A percentile compares a stretch with the other conserved stretches of the same genome.
phyloP scores from a whole-genome alignment of 331 rosid species.

The Malus hybrid region DNA sequence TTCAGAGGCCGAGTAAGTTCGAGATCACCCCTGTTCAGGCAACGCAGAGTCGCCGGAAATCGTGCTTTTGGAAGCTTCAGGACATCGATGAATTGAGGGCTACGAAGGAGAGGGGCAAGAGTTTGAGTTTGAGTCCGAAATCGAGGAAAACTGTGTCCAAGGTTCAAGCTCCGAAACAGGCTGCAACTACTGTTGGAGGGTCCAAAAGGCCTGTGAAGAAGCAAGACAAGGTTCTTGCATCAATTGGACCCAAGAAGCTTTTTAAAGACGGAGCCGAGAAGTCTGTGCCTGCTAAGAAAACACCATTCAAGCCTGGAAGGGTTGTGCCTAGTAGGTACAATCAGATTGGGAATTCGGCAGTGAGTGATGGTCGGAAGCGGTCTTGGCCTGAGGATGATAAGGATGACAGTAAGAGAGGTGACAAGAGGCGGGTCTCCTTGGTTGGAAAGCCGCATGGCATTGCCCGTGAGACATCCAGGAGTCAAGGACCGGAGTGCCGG shows the following conservation, averaged over 20 bases:
- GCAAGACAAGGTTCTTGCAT: slow-evolving; percentile 32
- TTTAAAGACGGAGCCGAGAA: slow-evolving; percentile 58
- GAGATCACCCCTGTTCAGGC: slow-evolving; percentile 40
- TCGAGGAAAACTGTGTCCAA: slow-evolving; percentile 36
- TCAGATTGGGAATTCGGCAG: slow-evolving; percentile 21
- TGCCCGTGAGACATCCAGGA: slow-evolving; percentile 9
- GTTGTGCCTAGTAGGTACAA: slow-evolving; percentile 76
- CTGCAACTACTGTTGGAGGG: slow-evolving; percentile 37
- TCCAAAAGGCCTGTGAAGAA: slow-evolving; percentile 43
- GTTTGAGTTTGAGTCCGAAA: slow-evolving; percentile 48
- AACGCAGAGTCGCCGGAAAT: slow-evolving; percentile 62
- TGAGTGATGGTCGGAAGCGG: slow-evolving; percentile 54
- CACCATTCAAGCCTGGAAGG: slow-evolving; percentile 52
- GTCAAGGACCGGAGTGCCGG: slow-evolving; percentile 33
- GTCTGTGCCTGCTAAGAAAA: slow-evolving; percentile 32
- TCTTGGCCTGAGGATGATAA: slow-evolving; percentile 62
- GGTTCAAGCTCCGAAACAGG: slow-evolving; percentile 27
- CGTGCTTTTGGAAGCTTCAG: slow-evolving; percentile 67
- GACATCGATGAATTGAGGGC: slow-evolving; percentile 45
- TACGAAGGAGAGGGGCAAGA: slow-evolving; percentile 40
- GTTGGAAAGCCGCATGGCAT: slow-evolving; percentile 20
- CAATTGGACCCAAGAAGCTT: slow-evolving; percentile 66
- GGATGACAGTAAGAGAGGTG: slow-evolving; percentile 34
- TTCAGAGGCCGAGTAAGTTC: slow-evolving; percentile 33
- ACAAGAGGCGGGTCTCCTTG: slow-evolving; percentile 37